Evolutionary conservation across 495 filamentous ascomycete species (phyloP).

Genomic region (Xylaria flabelliformis): DNA sequence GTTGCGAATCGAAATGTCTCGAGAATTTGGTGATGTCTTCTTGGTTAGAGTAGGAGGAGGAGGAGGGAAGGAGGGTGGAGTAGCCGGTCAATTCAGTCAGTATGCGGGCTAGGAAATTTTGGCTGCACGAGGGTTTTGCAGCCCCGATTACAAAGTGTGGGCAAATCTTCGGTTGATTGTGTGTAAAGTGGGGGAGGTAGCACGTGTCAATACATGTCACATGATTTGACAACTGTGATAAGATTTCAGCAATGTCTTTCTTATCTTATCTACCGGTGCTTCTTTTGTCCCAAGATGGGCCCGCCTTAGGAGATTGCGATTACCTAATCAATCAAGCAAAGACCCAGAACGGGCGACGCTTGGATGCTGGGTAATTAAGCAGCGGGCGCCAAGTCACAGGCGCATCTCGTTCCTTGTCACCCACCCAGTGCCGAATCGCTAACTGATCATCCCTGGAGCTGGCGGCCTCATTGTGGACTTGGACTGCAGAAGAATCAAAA

Average conservation of each 20-base stretch:
- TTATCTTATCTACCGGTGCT: background rate
- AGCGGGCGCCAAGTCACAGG: constrained; percentile 32
- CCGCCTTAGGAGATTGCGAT: background rate
- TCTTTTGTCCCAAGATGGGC: background rate
- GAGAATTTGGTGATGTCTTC: constrained; percentile 46
- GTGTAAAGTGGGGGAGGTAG: background rate
- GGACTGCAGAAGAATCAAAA: background rate
- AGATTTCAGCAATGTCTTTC: constrained; percentile 4
- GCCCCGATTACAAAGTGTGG: constrained; percentile 50
- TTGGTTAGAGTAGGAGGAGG: constrained; percentile 29
- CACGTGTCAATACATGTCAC: constrained; percentile 14
- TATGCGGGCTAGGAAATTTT: constrained; percentile 36
- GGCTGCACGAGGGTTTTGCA: constrained; percentile 43
- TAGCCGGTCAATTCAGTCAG: constrained; percentile 33
- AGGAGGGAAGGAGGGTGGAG: constrained; percentile 39
- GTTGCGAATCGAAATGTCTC: constrained; percentile 50
- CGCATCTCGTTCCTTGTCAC: constrained; percentile 24
- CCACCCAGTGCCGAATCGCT: constrained; percentile 18
- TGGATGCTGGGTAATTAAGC: constrained; percentile 1
- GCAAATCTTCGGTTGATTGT: constrained; percentile 30
- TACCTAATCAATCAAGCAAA: background rate
- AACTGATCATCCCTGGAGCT: constrained; percentile 12
- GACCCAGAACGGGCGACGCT: background rate
- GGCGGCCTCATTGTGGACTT: constrained; percentile 24
- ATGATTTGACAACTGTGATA: background rate